Evolutionary conservation across 176 grass and related monocot species (phyloP).

Genomic region (Zea luxurians): DNA sequence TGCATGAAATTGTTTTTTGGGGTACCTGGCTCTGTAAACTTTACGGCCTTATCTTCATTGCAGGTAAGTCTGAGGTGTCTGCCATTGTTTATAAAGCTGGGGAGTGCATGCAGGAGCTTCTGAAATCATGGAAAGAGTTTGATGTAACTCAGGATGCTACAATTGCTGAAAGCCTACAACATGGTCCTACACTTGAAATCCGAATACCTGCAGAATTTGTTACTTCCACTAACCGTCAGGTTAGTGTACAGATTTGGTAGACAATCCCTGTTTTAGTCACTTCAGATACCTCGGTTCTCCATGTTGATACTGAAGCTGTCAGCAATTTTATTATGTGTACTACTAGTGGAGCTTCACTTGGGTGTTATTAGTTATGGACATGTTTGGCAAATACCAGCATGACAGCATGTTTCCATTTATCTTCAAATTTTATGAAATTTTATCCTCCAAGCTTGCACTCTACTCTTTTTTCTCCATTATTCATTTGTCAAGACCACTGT

Average conservation of each 20-base stretch:
- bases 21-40: not conserved
- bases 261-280: conserved; percentile 17
- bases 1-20: conserved; percentile 20
- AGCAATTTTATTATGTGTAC: conserved; percentile 11
- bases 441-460: not conserved
- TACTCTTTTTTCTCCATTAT: conserved; percentile 14
- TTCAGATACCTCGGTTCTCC: not conserved
- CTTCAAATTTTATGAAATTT: not conserved
- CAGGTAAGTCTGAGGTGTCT: conserved; percentile 74
- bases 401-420: not conserved
- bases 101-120: conserved; percentile 92
- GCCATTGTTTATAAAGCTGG: conserved; percentile 88
- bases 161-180: conserved; percentile 56
- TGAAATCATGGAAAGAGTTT: conserved; percentile 91
- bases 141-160: conserved; percentile 59
- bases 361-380: not conserved
- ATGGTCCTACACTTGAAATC: conserved; percentile 73
- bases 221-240: conserved; percentile 88
- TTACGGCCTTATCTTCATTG: conserved; percentile 22
- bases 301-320: conserved; percentile 9
- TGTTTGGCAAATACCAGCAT: not conserved
- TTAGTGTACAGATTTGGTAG: conserved; percentile 34
- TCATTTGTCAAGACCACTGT: conserved; percentile 28
- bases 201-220: conserved; percentile 82
- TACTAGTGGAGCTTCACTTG: conserved; percentile 17